Base-by-base conservation (phyloP, 2,329 filamentous ascomycete species). In the Alternaria viburni region DNA sequence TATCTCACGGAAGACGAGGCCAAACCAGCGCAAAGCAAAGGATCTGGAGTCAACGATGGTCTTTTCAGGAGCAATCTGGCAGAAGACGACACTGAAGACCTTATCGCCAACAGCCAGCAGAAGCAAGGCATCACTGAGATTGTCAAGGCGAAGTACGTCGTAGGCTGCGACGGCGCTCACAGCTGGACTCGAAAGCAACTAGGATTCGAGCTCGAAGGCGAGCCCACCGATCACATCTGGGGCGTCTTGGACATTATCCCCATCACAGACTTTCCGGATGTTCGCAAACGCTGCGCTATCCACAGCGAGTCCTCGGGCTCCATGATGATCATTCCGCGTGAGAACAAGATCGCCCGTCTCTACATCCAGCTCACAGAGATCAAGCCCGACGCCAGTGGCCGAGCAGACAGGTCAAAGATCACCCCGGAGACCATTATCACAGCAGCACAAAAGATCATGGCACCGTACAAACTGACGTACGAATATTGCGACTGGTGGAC, bases 91-190 rank as follows among this genome's bases (percentile, higher is more conserved):
- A 88, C 85, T 0, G 83, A 86, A 2, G 85, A 87, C 15, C 73
- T 89, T 41, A 81, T 83, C 23, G 73, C 72, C 41, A 81, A 76
- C 60, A 83, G 78, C 56, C 75, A 64, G 56, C 77, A 71, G 52
- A 81, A 74, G 57, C 77, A 65, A 56, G 74, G 69, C 25, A 79
- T 65, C 15, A 70, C 64, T 67, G 85, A 87, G 68, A 72, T 77
- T 0, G 79, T 90, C 3, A 84, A 81, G 43, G 84, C 86, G 6
- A 89, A 89, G 72, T 92, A 90, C 65, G 82, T 92, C 28, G 83
- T 93, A 5, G 90, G 90, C 0, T 89, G 87, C 47, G 90, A 92
- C 66, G 90, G 90, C 0, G 90, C 90, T 0, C 88, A 90, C 70
- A 88, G 85, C 59, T 91, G 89, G 88, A 88, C 87, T 0, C 81